Evolutionary conservation across 495 filamentous ascomycete genomes (phyloP).

Genomic region (Cetradonia linearis): DNA sequence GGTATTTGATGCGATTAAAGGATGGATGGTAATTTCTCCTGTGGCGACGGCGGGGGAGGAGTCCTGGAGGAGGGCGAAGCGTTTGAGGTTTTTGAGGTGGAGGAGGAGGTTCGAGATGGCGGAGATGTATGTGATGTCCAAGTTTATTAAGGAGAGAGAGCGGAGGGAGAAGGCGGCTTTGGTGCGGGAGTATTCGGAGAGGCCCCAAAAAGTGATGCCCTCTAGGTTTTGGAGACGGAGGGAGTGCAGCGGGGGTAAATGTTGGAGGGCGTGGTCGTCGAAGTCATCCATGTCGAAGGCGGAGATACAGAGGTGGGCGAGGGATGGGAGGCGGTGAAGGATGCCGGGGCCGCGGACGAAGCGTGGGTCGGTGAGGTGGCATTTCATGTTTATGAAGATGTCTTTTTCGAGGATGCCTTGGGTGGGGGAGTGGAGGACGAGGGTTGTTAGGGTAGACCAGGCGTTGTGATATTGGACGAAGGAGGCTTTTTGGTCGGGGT

Average conservation of each 20-base stretch:
- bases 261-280: conserved; percentile 56
- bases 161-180: conserved; percentile 45
- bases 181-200: conserved; percentile 59
- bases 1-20: conserved; percentile 56
- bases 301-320: conserved; percentile 67
- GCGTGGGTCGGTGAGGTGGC: conserved; percentile 10
- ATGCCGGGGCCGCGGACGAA: conserved; percentile 20
- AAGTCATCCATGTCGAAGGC: conserved; percentile 63
- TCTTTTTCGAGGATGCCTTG: conserved; percentile 54
- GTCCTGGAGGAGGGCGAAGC: conserved; percentile 63
- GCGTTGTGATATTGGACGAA: conserved; percentile 61
- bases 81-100: conserved; percentile 49
- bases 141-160: conserved; percentile 54
- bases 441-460: conserved; percentile 62
- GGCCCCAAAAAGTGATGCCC: conserved; percentile 67
- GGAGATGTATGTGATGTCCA: conserved; percentile 54
- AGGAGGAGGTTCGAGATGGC: conserved; percentile 67
- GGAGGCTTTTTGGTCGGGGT: conserved; percentile 49
- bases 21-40: conserved; percentile 49
- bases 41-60: conserved; percentile 42
- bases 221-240: conserved; percentile 66
- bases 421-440: conserved; percentile 58
- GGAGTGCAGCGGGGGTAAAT: conserved; percentile 60
- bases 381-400: conserved; percentile 50
- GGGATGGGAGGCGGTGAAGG: conserved; percentile 54